These are phyloP conservation scores for Phialocephala subalpina DNA, from an alignment of 2,329 filamentous ascomycete genomes.

Conservation along the genomic window DNA sequence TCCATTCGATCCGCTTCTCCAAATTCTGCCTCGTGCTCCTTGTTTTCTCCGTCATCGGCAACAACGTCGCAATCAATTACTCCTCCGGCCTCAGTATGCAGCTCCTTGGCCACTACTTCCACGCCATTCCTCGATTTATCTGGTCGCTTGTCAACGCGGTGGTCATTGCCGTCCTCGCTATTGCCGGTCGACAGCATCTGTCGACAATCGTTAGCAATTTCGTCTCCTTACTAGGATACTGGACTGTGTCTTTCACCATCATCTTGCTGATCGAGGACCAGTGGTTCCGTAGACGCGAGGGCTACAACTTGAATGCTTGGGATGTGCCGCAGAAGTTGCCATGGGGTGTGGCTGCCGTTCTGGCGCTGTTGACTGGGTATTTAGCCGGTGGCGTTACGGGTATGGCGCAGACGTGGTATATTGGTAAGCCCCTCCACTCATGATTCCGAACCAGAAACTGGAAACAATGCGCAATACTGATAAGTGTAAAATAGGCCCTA, in stretches of 20 bases:
- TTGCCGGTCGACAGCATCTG: background rate
- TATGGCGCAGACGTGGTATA: slow-evolving; percentile 8
- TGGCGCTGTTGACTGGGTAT: background rate
- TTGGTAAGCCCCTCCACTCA: background rate
- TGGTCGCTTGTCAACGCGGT: background rate
- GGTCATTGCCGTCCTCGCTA: background rate
- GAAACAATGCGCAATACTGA: background rate
- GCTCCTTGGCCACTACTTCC: background rate
- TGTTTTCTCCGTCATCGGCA: background rate
- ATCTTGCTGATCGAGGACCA: background rate
- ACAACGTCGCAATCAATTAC: background rate
- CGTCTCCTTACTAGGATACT: background rate
- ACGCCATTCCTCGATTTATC: background rate
- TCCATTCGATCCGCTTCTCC: background rate
- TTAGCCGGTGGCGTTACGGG: background rate
- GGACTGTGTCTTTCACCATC: background rate
- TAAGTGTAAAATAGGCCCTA: background rate
- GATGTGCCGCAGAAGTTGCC: background rate
- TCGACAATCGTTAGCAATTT: background rate
- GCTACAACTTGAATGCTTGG: background rate
- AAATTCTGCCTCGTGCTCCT: background rate
- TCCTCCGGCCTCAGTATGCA: background rate
- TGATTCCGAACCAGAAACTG: background rate
- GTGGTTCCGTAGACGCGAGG: background rate
- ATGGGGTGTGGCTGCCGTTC: background rate